Conservation (phyloP, 768 basidiomycete genomes). For the Filobasidium floriforme region DNA sequence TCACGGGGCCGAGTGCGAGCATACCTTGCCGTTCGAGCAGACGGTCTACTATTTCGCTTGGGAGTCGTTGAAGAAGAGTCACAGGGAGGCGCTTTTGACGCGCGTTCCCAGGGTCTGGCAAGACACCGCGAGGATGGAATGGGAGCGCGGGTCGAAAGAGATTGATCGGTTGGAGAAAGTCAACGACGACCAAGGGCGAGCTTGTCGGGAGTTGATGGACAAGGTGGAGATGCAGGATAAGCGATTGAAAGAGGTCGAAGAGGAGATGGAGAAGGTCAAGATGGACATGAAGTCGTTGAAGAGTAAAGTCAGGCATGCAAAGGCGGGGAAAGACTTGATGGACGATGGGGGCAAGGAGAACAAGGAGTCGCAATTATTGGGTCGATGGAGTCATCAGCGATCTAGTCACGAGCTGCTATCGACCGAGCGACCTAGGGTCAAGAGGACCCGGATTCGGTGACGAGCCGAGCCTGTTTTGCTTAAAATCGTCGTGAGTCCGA, state of each 20-base stretch:
- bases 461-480: too few relatives aligned
- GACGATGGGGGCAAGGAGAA: background rate
- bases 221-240: background rate
- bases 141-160: background rate
- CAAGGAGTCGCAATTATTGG: too few relatives aligned
- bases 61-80: background rate
- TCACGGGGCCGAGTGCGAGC: background rate
- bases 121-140: background rate
- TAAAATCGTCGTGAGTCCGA: too few relatives aligned
- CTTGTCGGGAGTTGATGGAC: background rate
- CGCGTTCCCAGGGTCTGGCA: background rate
- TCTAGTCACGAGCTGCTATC: too few relatives aligned
- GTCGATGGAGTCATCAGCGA: too few relatives aligned
- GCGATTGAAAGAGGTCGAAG: background rate
- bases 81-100: background rate
- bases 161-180: background rate
- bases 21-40: background rate
- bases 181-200: background rate
- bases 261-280: background rate
- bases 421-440: too few relatives aligned
- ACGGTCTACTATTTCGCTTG: constrained; percentile 8
- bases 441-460: too few relatives aligned
- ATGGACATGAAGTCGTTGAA: background rate
- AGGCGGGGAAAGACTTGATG: background rate
- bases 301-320: background rate